Percentiles rank a stretch among this genome's conserved stretches.
These are phyloP conservation scores for Neckera pumila DNA, from an alignment of 225 moss, liverwort and hornwort genomes.

Conservation along the genomic window DNA sequence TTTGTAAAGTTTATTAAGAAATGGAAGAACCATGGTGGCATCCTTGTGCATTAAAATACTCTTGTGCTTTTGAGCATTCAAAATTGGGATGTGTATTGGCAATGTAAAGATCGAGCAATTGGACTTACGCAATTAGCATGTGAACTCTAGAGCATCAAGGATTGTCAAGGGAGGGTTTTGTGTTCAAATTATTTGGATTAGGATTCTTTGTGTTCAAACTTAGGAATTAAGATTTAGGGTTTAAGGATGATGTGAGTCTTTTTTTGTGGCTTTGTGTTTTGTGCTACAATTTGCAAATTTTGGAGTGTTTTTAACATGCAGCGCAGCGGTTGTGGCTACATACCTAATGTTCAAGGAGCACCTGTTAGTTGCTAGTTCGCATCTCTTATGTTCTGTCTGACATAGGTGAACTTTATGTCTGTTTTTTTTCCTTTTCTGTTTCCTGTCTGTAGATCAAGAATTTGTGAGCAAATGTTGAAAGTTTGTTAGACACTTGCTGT, in stretches of 20 bases:
- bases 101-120: not conserved
- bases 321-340: conserved; percentile 74
- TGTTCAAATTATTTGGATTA: not conserved
- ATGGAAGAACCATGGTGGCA: conserved; percentile 43
- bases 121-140: not conserved
- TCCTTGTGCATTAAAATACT: conserved; percentile 86
- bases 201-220: not conserved
- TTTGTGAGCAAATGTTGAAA: not conserved
- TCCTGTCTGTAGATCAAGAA: not conserved
- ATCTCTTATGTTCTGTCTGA: conserved; percentile 19
- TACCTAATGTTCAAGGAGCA: conserved; percentile 79
- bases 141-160: not conserved
- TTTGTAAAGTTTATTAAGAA: conserved; percentile 68
- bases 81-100: not conserved
- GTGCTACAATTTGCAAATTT: not conserved
- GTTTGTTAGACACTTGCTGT: not conserved
- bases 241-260: not conserved
- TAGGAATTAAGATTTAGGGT: not conserved
- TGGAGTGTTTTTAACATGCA: conserved; percentile 20
- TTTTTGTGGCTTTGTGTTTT: not conserved
- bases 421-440: not conserved
- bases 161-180: not conserved
- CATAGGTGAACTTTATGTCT: not conserved
- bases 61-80: not conserved
- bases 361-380: conserved; percentile 67